Evolutionary conservation across 2,329 filamentous ascomycete species (phyloP).

Genomic region (Botrytis byssoidea): DNA sequence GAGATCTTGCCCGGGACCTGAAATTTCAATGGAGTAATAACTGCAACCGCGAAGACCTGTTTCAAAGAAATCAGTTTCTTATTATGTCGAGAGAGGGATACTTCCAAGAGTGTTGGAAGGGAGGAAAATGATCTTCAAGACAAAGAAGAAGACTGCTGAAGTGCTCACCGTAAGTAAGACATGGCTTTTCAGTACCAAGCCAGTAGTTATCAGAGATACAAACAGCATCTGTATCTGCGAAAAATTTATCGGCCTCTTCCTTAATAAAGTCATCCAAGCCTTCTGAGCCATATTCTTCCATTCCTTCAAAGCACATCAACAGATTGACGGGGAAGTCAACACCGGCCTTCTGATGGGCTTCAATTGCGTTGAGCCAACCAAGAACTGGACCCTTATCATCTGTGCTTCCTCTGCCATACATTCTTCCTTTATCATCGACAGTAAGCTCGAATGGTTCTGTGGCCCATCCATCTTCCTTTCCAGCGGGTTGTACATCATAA

Average conservation of each 20-base stretch:
- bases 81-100: neutral
- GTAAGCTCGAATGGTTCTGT: constrained; percentile 90
- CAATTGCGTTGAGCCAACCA: constrained; percentile 96
- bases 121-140: neutral
- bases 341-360: constrained; percentile 93
- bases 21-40: constrained; percentile 92
- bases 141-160: neutral
- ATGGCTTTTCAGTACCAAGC: constrained; percentile 98
- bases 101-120: neutral
- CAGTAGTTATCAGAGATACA: constrained; percentile 99
- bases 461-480: constrained; percentile 91
- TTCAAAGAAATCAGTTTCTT: neutral
- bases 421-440: constrained; percentile 85
- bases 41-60: constrained; percentile 84
- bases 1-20: constrained; percentile 86
- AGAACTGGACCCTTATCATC: constrained; percentile 98
- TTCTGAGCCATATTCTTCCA: constrained; percentile 98
- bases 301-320: constrained; percentile 99
- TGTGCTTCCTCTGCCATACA: constrained; percentile 93
- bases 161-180: constrained; percentile 73
- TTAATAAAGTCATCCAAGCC: constrained; percentile 93
- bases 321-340: constrained; percentile 96
- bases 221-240: constrained; percentile 91
- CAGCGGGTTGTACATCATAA: constrained; percentile 96
- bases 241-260: constrained; percentile 87